phyloP scores from a whole-genome alignment of 1,284 basidiomycete species.

The Coniferiporia weirii region DNA sequence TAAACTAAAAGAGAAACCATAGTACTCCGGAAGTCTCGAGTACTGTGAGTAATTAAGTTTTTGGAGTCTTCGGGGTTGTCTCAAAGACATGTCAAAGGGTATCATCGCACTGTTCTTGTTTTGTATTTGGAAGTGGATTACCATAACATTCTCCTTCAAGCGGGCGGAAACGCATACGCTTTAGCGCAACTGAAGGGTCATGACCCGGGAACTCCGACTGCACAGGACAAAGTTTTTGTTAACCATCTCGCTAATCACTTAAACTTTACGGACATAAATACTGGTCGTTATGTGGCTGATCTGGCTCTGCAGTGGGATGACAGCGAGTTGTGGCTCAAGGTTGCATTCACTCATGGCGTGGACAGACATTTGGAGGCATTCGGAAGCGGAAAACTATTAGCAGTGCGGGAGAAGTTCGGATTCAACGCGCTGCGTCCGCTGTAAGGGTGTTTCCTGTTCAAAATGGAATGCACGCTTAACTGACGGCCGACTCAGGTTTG shows the following conservation, averaged over 20 bases:
- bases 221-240: not conserved
- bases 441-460: not conserved
- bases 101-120: constrained; percentile 38
- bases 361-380: not conserved
- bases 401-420: constrained; percentile 1
- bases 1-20: not conserved
- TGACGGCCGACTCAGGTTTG: not conserved
- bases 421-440: constrained; percentile 3
- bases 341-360: not conserved
- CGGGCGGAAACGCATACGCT: constrained; percentile 25
- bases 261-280: not conserved
- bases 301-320: constrained; percentile 3
- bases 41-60: constrained; percentile 1
- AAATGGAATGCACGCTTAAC: not conserved
- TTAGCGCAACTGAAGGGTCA: not conserved
- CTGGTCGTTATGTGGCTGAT: not conserved
- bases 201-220: not conserved
- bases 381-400: not conserved
- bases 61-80: not conserved
- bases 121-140: constrained; percentile 30
- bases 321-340: not conserved
- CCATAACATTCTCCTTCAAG: constrained; percentile 24
- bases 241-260: not conserved
- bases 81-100: constrained; percentile 28
- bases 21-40: constrained; percentile 6